Base-by-base conservation (phyloP, 306 rosid species). In the Argentina anserina region DNA sequence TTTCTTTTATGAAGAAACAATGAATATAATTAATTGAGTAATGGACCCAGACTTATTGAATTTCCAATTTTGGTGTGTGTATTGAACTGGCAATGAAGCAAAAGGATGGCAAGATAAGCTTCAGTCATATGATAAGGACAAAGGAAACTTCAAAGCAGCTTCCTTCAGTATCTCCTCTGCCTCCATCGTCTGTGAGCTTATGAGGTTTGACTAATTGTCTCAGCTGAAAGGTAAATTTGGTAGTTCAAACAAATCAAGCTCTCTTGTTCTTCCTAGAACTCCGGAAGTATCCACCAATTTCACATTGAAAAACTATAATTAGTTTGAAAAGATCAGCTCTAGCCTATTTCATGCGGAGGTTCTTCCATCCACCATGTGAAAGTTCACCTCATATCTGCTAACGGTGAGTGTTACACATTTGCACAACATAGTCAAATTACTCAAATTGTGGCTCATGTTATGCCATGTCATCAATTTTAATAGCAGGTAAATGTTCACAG, bases 71-170 rank as follows among this genome's bases (percentile, higher is more conserved):
- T 28, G 29, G 18, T 29, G 53, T 6, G 60, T 28, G 3, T 2
- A 46, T 11, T 29, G 21, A 49, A 69, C 10, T 69, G 58, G 11
- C 15, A 18, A 34, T 18, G 42, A 58, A 28, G 72, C 18, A 47
- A 45, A 25, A 41, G 37, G 15, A 55, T 55, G 61, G 18, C 62
- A 55, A 25, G 15, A 42, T 23, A 29, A 41, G 68, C 14, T 9
- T 3, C 39, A 25, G 53, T 53, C 66, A 15, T 29, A 41, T 6
- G 75, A 71, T 25, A 71, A 20, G n/a, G 56, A 41, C 75, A 18
- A 56, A 15, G 75, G 75, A 74, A 79, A 70, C 23, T 67, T 73
- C 82, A 25, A 25, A 6, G 66, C 56, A 47, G 71, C 65, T 79
- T 74, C 82, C 42, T 31, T 8, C 5, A 61, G 17, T 17, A 8